These are phyloP conservation scores for Moesziomyces antarcticus DNA, from an alignment of 1,284 basidiomycete genomes.

Conservation along the genomic window DNA sequence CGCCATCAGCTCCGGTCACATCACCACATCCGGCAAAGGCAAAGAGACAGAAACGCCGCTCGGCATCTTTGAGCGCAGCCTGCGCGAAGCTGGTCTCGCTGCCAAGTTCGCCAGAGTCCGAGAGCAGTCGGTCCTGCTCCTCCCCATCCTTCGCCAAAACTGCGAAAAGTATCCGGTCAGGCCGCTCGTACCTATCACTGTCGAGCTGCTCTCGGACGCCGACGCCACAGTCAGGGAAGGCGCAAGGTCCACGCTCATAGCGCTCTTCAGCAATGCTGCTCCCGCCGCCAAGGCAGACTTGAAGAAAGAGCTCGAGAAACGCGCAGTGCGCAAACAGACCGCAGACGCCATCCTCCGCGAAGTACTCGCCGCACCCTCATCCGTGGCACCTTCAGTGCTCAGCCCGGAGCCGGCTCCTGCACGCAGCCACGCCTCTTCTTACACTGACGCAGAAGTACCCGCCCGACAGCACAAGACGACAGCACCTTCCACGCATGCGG, in stretches of 20 bases:
- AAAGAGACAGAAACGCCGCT: slow-evolving; percentile 82
- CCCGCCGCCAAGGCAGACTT: slow-evolving; percentile 89
- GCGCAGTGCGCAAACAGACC: slow-evolving; percentile 76
- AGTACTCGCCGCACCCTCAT: slow-evolving; percentile 63
- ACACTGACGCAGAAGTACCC: slow-evolving; percentile 6
- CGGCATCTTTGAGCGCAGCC: slow-evolving; percentile 79
- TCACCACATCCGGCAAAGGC: slow-evolving; percentile 71
- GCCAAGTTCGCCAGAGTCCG: slow-evolving; percentile 73
- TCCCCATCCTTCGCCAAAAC: slow-evolving; percentile 41
- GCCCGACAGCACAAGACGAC: slow-evolving; percentile 9
- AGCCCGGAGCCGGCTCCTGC: slow-evolving; percentile 15
- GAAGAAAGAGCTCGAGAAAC: slow-evolving; percentile 82
- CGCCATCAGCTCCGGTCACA: slow-evolving; percentile 70
- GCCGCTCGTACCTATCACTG: slow-evolving; percentile 81
- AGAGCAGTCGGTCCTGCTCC: slow-evolving; percentile 69
- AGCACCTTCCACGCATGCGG: not conserved
- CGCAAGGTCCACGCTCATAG: slow-evolving; percentile 81
- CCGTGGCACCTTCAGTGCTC: slow-evolving; percentile 4
- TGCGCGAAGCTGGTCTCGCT: slow-evolving; percentile 81
- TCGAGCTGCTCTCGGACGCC: slow-evolving; percentile 86
- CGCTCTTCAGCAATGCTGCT: slow-evolving; percentile 82
- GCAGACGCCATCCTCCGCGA: slow-evolving; percentile 70
- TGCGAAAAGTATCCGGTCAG: slow-evolving; percentile 77
- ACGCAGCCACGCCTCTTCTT: slow-evolving; percentile 5
- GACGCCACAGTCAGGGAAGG: slow-evolving; percentile 89